These are phyloP conservation scores for Triticum monococcum DNA, from an alignment of 176 grass and related monocot genomes.

Conservation along the genomic window DNA sequence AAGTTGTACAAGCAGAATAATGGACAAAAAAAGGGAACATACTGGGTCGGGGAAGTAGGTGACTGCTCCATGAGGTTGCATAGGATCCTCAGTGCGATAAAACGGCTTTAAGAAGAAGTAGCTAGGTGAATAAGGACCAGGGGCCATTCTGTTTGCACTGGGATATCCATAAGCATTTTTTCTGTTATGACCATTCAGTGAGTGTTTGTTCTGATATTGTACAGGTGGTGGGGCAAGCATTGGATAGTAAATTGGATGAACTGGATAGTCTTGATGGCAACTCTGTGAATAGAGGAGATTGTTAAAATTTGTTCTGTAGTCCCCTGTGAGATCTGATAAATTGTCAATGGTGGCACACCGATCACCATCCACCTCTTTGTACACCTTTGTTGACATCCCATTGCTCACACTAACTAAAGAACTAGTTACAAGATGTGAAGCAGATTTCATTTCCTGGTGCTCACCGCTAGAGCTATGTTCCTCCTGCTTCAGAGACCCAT, in stretches of 20 bases:
- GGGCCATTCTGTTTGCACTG: constrained; percentile 39
- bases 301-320: constrained; percentile 35
- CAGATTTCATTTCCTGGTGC: constrained; percentile 6
- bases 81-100: constrained; percentile 52
- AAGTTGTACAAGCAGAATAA: constrained; percentile 27
- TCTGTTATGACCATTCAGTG: constrained; percentile 53
- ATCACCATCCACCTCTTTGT: background rate
- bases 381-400: background rate
- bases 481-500: constrained; percentile 27
- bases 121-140: constrained; percentile 43
- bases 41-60: constrained; percentile 77
- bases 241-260: constrained; percentile 33
- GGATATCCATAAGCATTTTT: constrained; percentile 49
- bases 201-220: constrained; percentile 46
- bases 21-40: constrained; percentile 24
- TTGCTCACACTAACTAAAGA: constrained; percentile 19
- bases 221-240: constrained; percentile 27
- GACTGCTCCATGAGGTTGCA: constrained; percentile 59
- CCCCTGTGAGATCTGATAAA: constrained; percentile 55
- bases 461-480: constrained; percentile 16
- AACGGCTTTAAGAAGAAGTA: constrained; percentile 51
- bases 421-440: constrained; percentile 28
- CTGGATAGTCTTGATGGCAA: constrained; percentile 40
- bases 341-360: background rate
- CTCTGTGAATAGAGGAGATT: constrained; percentile 55